These are phyloP conservation scores for Ettlia oleoabundans DNA, from an alignment of 139 green algal species.

Conservation along the genomic window DNA sequence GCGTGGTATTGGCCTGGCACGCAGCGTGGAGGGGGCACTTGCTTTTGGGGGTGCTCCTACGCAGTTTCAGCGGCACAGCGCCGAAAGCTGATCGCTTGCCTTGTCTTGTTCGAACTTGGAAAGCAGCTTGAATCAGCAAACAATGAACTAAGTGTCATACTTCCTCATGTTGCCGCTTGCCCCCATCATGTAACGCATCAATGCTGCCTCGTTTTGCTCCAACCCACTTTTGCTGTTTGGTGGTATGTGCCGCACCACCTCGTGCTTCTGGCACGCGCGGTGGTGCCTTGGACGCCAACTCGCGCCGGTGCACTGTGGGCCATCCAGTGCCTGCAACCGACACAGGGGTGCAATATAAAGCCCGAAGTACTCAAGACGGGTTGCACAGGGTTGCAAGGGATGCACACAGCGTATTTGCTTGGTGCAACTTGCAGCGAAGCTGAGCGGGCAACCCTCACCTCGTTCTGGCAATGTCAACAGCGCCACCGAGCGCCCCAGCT, in stretches of 20 bases:
- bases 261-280: not conserved
- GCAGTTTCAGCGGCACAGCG: conserved; percentile 32
- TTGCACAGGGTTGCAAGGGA: not conserved
- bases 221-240: not conserved
- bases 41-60: conserved; percentile 43
- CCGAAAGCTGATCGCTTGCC: not conserved
- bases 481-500: conserved; percentile 12
- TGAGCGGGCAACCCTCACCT: not conserved
- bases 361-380: not conserved
- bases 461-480: conserved; percentile 5
- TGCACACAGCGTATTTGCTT: not conserved
- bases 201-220: too few species aligned
- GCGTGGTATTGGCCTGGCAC: conserved; percentile 65
- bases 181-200: not conserved
- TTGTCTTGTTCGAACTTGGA: not conserved
- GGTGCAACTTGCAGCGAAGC: not conserved
- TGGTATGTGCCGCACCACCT: not conserved
- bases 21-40: conserved; percentile 38
- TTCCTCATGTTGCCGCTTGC: not conserved
- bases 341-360: not conserved
- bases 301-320: conserved; percentile 4
- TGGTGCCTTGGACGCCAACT: conserved; percentile 22
- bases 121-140: too few species aligned
- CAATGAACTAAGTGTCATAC: not conserved
- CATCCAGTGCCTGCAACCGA: conserved; percentile 1